Conservation (phyloP, 1,139 yeast genomes). For the Blastobotrys serpentis region DNA sequence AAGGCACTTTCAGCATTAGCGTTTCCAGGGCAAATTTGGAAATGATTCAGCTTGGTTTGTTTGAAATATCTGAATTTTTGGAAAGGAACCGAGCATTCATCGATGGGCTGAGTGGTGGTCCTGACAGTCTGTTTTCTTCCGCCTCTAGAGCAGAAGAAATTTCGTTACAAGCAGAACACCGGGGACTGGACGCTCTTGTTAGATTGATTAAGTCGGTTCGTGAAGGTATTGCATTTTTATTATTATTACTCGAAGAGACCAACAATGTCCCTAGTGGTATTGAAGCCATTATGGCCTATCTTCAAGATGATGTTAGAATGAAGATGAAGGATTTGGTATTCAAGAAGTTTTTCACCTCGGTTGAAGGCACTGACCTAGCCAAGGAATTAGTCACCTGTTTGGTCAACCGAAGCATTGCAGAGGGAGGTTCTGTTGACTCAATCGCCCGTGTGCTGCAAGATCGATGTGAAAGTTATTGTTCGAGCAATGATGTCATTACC, state of each 20-base stretch:
- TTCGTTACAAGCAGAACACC: conserved; percentile 86
- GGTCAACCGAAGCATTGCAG: conserved; percentile 80
- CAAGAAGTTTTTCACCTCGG: conserved; percentile 72
- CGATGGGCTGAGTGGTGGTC: conserved; percentile 43
- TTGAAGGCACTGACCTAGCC: conserved; percentile 61
- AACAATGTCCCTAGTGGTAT: conserved; percentile 40
- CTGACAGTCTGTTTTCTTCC: conserved; percentile 29
- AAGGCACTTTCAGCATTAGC: conserved; percentile 15
- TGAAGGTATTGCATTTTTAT: conserved; percentile 85
- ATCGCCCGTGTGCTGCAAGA: conserved; percentile 87
- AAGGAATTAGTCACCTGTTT: conserved; percentile 86
- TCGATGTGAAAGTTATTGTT: conserved; percentile 92
- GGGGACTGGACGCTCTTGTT: conserved; percentile 77
- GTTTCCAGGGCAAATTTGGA: conserved; percentile 29
- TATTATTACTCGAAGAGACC: conserved; percentile 78
- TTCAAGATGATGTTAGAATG: conserved; percentile 64
- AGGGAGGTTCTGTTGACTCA: conserved; percentile 91
- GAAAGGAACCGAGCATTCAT: conserved; percentile 42
- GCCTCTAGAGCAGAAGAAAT: conserved; percentile 48
- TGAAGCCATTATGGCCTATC: conserved; percentile 67
- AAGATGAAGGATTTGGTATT: conserved; percentile 67
- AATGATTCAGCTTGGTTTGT: conserved; percentile 34
- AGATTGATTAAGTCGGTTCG: conserved; percentile 75
- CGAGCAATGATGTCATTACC: conserved; percentile 87
- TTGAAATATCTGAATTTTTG: conserved; percentile 40